Percentiles rank a stretch among this genome's conserved stretches.
These are phyloP conservation scores for Suillus subalutaceus DNA, from an alignment of 768 basidiomycete genomes.

Conservation along the genomic window DNA sequence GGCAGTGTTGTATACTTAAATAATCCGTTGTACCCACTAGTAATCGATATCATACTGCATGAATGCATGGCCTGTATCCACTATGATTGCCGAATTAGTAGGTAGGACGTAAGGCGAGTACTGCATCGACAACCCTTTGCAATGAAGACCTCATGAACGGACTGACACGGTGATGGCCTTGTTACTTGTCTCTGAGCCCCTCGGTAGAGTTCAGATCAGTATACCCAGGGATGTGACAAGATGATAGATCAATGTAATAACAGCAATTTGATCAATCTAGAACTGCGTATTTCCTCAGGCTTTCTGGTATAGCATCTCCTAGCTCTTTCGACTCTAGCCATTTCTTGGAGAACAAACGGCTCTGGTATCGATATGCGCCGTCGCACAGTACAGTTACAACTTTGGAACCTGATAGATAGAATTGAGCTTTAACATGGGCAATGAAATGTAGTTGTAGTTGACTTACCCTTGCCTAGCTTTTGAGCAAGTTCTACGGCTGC, in stretches of 20 bases:
- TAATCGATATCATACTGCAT: not conserved
- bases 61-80: not conserved
- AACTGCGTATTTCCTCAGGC: conserved; percentile 88
- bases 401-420: conserved; percentile 59
- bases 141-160: not conserved
- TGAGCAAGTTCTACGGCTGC: conserved; percentile 88
- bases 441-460: not conserved
- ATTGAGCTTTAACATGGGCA: conserved; percentile 3
- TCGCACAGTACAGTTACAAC: conserved; percentile 92
- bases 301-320: conserved; percentile 74
- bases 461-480: conserved; percentile 77
- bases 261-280: conserved; percentile 53
- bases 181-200: not conserved
- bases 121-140: not conserved
- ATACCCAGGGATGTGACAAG: not conserved
- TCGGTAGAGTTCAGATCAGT: not conserved
- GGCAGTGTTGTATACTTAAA: not conserved
- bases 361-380: conserved; percentile 97
- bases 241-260: not conserved
- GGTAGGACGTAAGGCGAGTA: not conserved
- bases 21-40: not conserved
- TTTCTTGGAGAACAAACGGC: conserved; percentile 89
- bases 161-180: not conserved
- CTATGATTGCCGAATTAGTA: not conserved
- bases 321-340: conserved; percentile 88